phyloP scores from a whole-genome alignment of 2,329 filamentous ascomycete species.

The Fusarium sp. region DNA sequence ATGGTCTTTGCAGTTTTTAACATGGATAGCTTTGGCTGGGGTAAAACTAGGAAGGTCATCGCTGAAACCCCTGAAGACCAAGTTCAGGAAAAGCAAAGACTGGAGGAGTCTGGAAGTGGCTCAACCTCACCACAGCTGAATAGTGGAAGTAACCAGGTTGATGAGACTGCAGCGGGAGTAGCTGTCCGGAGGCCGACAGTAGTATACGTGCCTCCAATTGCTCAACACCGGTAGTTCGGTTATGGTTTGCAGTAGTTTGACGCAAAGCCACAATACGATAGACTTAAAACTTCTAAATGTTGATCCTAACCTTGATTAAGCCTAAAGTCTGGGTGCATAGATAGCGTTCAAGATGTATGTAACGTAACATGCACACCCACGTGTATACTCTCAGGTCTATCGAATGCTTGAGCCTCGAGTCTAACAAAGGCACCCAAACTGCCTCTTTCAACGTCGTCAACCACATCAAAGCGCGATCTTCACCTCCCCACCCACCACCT shows the following conservation, averaged over 20 bases:
- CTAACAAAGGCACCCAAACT: not conserved
- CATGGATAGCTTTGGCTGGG: conserved; percentile 47
- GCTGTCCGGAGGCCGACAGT: conserved; percentile 3
- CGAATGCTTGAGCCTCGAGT: no score
- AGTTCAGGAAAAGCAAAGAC: conserved; percentile 8
- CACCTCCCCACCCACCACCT: not conserved
- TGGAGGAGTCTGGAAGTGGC: not conserved
- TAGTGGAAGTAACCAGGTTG: not conserved
- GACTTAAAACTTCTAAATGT: not conserved
- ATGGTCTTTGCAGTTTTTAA: conserved; percentile 45
- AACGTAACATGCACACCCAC: not conserved
- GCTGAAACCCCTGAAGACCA: conserved; percentile 12
- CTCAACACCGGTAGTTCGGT: not conserved
- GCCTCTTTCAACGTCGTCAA: not conserved
- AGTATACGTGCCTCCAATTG: conserved; percentile 18
- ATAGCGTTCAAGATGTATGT: not conserved
- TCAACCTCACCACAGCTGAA: not conserved
- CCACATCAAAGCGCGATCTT: not conserved
- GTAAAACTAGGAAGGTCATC: conserved; percentile 43
- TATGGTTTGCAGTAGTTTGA: not conserved
- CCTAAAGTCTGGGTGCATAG: not conserved
- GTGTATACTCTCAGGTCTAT: not conserved
- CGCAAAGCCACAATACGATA: not conserved
- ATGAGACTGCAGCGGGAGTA: not conserved
- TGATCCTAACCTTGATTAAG: not conserved